A percentile compares a stretch with the other conserved stretches of the same genome.
Conservation (phyloP, 768 basidiomycete genomes). For the Clitopilus passeckerianus region DNA sequence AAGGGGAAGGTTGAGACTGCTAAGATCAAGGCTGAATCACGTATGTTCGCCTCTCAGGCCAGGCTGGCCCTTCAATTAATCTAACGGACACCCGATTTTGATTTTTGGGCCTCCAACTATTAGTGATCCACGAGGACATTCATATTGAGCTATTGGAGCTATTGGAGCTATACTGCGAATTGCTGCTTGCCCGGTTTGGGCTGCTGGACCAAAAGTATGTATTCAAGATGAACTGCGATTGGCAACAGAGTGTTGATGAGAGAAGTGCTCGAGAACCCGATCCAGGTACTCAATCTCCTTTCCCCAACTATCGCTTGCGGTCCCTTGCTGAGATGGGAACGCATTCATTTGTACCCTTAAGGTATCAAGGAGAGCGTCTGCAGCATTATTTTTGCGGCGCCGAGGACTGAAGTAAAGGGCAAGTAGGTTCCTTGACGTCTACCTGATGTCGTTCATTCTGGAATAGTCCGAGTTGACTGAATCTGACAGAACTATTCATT, state of each 20-base stretch:
- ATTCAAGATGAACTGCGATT: constrained; percentile 8
- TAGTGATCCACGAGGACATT: constrained; percentile 83
- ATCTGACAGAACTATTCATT: constrained; percentile 75
- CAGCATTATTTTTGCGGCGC: constrained; percentile 86
- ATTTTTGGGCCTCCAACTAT: neutral
- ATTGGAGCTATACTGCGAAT: constrained; percentile 90
- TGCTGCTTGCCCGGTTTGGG: constrained; percentile 89
- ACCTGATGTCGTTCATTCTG: neutral
- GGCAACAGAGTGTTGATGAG: constrained; percentile 9
- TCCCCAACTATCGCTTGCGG: neutral
- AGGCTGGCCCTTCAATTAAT: constrained; percentile 4
- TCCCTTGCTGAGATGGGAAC: neutral
- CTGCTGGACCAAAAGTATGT: constrained; percentile 83
- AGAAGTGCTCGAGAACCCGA: constrained; percentile 79
- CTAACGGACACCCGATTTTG: neutral
- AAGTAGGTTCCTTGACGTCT: constrained; percentile 1
- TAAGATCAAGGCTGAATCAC: constrained; percentile 77
- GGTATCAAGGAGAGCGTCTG: constrained; percentile 75
- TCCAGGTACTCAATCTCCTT: constrained; percentile 37
- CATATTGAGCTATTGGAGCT: constrained; percentile 87
- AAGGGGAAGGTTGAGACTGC: constrained; percentile 81
- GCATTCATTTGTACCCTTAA: constrained; percentile 6
- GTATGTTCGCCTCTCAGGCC: constrained; percentile 35
- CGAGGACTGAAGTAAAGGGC: constrained; percentile 90
- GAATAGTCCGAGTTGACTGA: neutral